Evolutionary conservation across 805 yeast species (phyloP).

Genomic region (Suhomyces xylopsoci): DNA sequence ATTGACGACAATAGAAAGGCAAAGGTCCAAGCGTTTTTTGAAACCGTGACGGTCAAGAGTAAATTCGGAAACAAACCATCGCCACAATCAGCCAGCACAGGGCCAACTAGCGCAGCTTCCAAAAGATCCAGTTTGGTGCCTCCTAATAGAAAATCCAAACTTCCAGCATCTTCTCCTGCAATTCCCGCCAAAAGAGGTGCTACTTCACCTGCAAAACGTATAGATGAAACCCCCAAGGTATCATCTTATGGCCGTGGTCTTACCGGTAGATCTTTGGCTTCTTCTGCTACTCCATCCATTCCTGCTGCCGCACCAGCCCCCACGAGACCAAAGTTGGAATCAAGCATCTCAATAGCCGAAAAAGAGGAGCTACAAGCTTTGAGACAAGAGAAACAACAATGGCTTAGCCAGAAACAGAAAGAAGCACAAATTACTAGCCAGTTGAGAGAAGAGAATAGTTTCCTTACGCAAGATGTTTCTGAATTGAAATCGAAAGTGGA

Average conservation of each 20-base stretch:
- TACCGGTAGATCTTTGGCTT: conserved; percentile 41
- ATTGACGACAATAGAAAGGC: conserved; percentile 71
- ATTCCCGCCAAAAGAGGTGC: conserved; percentile 70
- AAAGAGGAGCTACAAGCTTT: conserved; percentile 49
- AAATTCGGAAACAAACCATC: conserved; percentile 17
- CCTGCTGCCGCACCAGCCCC: conserved; percentile 7
- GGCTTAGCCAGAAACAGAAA: conserved; percentile 28
- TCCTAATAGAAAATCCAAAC: conserved; percentile 9
- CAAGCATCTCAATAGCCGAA: conserved; percentile 23
- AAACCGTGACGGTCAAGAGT: conserved; percentile 53
- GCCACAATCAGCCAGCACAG: conserved; percentile 8
- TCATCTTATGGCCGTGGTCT: conserved; percentile 35
- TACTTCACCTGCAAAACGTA: conserved; percentile 61
- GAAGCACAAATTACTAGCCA: conserved; percentile 22
- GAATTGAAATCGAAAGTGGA: conserved; percentile 31
- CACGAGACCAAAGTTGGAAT: conserved; percentile 11
- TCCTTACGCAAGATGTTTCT: conserved; percentile 23
- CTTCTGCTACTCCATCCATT: conserved; percentile 16
- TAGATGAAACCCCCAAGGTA: conserved; percentile 26
- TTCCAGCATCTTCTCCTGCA: conserved; percentile 21
- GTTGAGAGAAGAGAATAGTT: conserved; percentile 22
- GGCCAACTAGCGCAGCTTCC: conserved; percentile 6
- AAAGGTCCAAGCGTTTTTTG: conserved; percentile 61
- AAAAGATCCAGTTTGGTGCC: conserved; percentile 5
- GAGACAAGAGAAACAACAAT: conserved; percentile 50